Evolutionary conservation across 441 rosid species (phyloP).

Genomic region (Erysimum cheiri): DNA sequence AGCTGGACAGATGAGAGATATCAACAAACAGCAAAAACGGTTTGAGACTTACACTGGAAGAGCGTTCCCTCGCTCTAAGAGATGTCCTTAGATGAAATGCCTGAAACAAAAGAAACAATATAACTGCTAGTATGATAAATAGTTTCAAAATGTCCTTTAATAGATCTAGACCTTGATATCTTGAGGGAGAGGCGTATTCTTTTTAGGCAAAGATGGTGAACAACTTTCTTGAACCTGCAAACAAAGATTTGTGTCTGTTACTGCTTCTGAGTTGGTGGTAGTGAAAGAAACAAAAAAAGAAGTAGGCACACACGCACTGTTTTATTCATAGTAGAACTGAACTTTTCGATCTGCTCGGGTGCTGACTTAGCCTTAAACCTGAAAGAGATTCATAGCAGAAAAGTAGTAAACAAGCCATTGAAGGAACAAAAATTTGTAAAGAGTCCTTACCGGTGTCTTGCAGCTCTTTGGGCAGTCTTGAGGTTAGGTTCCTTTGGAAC

Average conservation of each 20-base stretch:
- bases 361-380: slow-evolving; percentile 59
- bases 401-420: slow-evolving; percentile 3
- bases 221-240: slow-evolving; percentile 60
- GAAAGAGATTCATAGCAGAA: slow-evolving; percentile 36
- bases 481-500: slow-evolving; percentile 78
- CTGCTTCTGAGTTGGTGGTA: slow-evolving; percentile 6
- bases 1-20: slow-evolving; percentile 7
- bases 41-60: slow-evolving; percentile 48
- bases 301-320: slow-evolving; percentile 47
- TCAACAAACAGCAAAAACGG: background rate
- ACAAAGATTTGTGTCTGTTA: background rate
- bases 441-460: slow-evolving; percentile 55
- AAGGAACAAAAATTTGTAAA: slow-evolving; percentile 6
- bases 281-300: slow-evolving; percentile 13
- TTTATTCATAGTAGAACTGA: slow-evolving; percentile 51
- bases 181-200: slow-evolving; percentile 46
- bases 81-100: slow-evolving; percentile 64
- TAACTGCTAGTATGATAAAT: background rate
- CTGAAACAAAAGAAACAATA: slow-evolving; percentile 37
- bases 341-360: slow-evolving; percentile 47
- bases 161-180: slow-evolving; percentile 56
- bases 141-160: slow-evolving; percentile 5
- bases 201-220: slow-evolving; percentile 46
- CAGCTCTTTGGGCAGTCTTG: slow-evolving; percentile 76
- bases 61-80: slow-evolving; percentile 57